Percentiles rank a stretch among this genome's conserved stretches.
phyloP scores from a whole-genome alignment of 1,139 yeast species.

The Protomyces pachydermus region DNA sequence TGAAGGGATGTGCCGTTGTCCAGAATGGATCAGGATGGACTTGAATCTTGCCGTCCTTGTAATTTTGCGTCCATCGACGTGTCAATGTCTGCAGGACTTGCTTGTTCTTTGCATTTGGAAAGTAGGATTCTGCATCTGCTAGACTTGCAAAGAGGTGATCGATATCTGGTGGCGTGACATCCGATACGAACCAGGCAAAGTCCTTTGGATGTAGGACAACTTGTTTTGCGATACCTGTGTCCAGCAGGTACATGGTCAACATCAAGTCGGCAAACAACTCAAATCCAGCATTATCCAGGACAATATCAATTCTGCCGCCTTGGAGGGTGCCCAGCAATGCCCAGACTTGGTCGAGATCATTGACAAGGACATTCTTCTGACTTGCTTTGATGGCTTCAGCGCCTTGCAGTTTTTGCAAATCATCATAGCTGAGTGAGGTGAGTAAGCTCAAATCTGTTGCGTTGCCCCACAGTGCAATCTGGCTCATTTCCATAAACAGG shows the following conservation, averaged over 20 bases:
- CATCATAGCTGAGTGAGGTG: conserved; percentile 73
- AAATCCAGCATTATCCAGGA: conserved; percentile 91
- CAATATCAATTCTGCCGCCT: conserved; percentile 65
- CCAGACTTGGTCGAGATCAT: conserved; percentile 73
- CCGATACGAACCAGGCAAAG: conserved; percentile 97
- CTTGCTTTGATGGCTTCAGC: conserved; percentile 71
- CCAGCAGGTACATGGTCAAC: conserved; percentile 68
- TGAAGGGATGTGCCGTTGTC: conserved; percentile 69
- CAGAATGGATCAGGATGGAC: conserved; percentile 71
- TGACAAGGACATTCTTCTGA: conserved; percentile 73
- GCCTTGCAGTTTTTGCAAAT: conserved; percentile 86
- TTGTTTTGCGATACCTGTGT: conserved; percentile 55
- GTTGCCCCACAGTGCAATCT: conserved; percentile 94
- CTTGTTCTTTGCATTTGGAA: conserved; percentile 15
- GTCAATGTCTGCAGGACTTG: conserved; percentile 14
- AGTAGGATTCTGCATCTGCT: conserved; percentile 21
- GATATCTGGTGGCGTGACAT: conserved; percentile 81
- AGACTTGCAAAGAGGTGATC: conserved; percentile 57
- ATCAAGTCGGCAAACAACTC: conserved; percentile 86
- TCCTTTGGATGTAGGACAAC: conserved; percentile 83
- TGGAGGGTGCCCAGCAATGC: conserved; percentile 38
- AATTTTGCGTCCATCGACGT: conserved; percentile 42
- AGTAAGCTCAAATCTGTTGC: conserved; percentile 89
- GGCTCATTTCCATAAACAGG: conserved; percentile 60
- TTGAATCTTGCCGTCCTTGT: conserved; percentile 49